These are phyloP conservation scores for Moricandia moricandioides DNA, from an alignment of 345 rosid genomes.

Conservation along the genomic window DNA sequence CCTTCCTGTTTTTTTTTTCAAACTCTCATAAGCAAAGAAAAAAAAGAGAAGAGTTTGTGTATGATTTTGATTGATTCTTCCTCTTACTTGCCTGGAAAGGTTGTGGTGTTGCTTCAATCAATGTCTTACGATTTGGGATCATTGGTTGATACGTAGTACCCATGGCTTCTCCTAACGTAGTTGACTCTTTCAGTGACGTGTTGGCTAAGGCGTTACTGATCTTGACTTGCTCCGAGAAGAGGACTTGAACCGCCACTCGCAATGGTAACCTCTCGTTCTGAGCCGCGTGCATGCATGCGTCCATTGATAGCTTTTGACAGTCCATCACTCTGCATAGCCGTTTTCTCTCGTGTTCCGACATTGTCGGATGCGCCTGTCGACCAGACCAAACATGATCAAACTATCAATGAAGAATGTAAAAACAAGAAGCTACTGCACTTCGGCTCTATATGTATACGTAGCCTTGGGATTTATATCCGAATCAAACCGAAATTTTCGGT, in stretches of 20 bases:
- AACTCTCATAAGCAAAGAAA: background rate
- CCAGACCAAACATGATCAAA: background rate
- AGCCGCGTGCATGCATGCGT: background rate
- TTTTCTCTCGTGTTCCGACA: background rate
- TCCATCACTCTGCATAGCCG: background rate
- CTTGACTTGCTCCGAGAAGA: background rate
- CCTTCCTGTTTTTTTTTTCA: conserved; percentile 50
- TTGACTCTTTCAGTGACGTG: background rate
- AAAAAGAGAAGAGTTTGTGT: background rate
- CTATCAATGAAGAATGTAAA: background rate
- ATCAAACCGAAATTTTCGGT: no score
- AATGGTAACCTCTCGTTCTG: background rate
- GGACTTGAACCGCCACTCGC: background rate
- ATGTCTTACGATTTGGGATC: conserved; percentile 71
- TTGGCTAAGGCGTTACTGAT: background rate
- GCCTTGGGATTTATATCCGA: no score
- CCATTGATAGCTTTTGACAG: background rate
- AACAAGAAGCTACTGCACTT: background rate
- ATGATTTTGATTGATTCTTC: no score
- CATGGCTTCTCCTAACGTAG: background rate
- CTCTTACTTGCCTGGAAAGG: conserved; percentile 66
- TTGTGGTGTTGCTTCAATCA: conserved; percentile 84
- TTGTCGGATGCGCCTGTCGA: background rate
- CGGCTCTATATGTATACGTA: no score
- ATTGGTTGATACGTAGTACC: conserved; percentile 13